Base-by-base conservation (phyloP, 768 basidiomycete species). In the Pleurotus eryngii region DNA sequence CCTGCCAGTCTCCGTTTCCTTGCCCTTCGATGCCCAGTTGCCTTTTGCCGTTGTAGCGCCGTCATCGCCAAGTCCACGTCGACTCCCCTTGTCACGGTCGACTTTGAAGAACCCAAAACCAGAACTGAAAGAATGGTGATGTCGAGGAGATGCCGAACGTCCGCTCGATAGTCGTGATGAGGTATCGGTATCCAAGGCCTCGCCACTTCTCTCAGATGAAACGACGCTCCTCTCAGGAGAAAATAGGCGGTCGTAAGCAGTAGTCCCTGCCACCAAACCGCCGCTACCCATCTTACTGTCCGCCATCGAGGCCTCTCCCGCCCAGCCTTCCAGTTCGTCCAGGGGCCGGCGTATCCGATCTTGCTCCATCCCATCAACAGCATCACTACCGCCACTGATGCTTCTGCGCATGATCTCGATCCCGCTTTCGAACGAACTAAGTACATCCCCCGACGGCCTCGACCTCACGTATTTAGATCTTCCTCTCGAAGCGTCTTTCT, bases 361-460 rank as follows among this genome's bases (percentile, higher is more conserved):
- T 8, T 14, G 27, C 22, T 30, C 49, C 35, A 51, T 14, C 8
- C 27, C 26, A 37, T 12, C 39, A 54, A 15, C 18, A n/a, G 49
- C 35, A 17, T 54, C 51, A n/a, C 51, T 54, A 12, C 18, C 15
- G n/a, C 51, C 51, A 38, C 51, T 54, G 26, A 43, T 39, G 39
- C 51, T 54, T 42, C 51, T 54, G 15, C 39, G 3, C 20, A 54
- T 54, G 20, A 54, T 54, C 15, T 39, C 51, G 20, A 54, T 37
- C 18, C 51, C 51, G 22, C 51, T 38, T 17, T 50, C 30, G 17
- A 50, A 30, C 7, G 27, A n/a, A 42, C 14, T 20, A 8, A 54
- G 15, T 5, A 54, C 38, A 26, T 54, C 51, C 2, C 51, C 51
- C 0, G 51, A 18, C n/a, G 24, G 37, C 4, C 51, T 14, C 14